Conservation (phyloP, 305 asterid genomes). For the Euphrasia arctica region DNA sequence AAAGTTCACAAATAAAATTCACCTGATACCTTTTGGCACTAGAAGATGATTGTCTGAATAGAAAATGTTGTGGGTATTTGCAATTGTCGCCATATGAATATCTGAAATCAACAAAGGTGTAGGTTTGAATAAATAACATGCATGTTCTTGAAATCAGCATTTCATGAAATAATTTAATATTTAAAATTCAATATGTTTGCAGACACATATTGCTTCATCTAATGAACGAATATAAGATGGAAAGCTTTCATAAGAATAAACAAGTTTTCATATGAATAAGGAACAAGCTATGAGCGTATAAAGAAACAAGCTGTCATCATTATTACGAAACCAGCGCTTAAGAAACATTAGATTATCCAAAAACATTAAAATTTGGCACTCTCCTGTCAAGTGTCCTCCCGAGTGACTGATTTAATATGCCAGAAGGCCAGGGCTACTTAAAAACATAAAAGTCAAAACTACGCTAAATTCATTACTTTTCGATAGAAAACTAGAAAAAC, state of each 20-base stretch:
- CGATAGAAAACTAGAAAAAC: too few species aligned
- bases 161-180: conserved; percentile 5
- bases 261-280: neutral
- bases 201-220: neutral
- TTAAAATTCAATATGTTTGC: conserved; percentile 1
- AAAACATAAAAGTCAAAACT: too few species aligned
- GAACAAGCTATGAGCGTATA: neutral
- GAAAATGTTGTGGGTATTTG: conserved; percentile 35
- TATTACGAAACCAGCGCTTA: neutral
- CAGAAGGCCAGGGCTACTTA: too few species aligned
- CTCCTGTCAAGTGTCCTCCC: too few species aligned
- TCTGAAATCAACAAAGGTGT: conserved; percentile 25
- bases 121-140: conserved; percentile 4
- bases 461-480: too few species aligned
- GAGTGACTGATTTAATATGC: too few species aligned
- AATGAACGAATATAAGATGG: neutral
- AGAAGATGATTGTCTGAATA: conserved; percentile 25
- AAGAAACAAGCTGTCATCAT: neutral
- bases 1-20: conserved; percentile 2
- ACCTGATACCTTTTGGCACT: conserved; percentile 27
- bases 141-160: conserved; percentile 6
- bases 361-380: too few species aligned
- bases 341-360: neutral
- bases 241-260: neutral
- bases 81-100: conserved; percentile 37